A percentile compares a stretch with the other conserved stretches of the same genome.
Conservation (phyloP, 345 rosid species). For the Sisymbrium altissimum region DNA sequence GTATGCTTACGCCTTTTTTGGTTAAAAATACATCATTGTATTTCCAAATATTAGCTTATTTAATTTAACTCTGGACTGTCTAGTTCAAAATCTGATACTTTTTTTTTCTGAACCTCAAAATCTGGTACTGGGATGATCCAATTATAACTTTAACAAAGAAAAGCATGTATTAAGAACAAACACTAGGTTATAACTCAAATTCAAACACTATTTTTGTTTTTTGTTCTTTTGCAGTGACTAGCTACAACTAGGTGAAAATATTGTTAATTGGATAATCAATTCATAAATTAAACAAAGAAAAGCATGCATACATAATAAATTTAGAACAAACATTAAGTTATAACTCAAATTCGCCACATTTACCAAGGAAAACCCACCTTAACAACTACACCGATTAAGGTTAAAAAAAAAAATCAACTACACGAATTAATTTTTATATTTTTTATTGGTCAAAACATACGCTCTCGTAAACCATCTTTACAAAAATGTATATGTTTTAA, state of each 20-base stretch:
- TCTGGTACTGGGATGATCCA: neutral
- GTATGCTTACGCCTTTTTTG: slow-evolving; percentile 1
- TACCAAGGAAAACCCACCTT: neutral
- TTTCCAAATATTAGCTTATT: neutral
- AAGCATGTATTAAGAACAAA: neutral
- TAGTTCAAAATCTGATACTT: neutral
- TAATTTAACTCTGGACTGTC: neutral
- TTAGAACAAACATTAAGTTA: neutral
- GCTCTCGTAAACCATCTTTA: no score
- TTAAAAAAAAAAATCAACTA: no score
- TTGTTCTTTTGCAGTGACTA: no score
- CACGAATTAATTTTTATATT: no score
- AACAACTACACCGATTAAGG: no score
- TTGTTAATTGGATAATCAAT: neutral
- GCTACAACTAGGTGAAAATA: no score
- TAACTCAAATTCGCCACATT: neutral
- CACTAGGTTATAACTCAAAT: neutral
- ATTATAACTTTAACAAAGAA: neutral
- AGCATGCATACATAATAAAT: no score
- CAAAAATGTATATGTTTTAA: neutral
- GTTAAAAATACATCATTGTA: neutral
- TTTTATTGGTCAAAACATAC: no score
- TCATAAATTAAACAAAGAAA: neutral
- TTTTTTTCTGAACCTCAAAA: no score
- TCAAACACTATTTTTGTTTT: no score